phyloP scores from a whole-genome alignment of 345 rosid species.

The Eucalyptus pumila region DNA sequence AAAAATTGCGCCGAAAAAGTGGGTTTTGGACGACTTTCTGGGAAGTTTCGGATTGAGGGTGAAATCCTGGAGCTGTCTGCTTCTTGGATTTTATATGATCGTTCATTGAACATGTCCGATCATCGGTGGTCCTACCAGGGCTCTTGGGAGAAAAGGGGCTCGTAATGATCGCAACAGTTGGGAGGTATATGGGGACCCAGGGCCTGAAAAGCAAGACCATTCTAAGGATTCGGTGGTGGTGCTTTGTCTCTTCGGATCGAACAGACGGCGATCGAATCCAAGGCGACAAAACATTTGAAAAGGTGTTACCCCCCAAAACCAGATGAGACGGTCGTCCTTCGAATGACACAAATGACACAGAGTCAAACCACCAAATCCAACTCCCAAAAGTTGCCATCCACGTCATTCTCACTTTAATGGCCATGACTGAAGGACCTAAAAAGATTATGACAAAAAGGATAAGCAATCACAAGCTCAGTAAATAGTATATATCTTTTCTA shows the following conservation, averaged over 20 bases:
- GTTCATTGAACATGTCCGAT: background rate
- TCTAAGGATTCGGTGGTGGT: background rate
- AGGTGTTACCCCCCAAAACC: background rate
- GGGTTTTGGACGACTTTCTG: background rate
- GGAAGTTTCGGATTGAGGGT: background rate
- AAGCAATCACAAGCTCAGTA: accelerated
- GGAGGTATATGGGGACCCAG: background rate
- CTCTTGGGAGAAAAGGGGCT: background rate
- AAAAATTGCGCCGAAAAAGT: background rate
- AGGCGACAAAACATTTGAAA: background rate
- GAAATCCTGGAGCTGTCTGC: background rate
- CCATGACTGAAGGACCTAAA: too few species aligned
- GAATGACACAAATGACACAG: accelerated
- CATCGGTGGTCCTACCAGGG: background rate
- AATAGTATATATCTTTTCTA: too few species aligned
- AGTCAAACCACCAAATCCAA: accelerated
- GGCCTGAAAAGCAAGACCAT: background rate
- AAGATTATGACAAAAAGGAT: accelerated
- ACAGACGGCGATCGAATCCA: background rate
- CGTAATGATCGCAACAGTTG: background rate
- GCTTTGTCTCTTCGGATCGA: background rate
- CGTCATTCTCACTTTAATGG: too few species aligned
- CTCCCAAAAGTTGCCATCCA: too few species aligned
- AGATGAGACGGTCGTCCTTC: too few species aligned
- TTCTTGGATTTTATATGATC: background rate